Evolutionary conservation across 176 grass and related monocot genomes (phyloP).

Genomic region (Alopecurus myosuroides): DNA sequence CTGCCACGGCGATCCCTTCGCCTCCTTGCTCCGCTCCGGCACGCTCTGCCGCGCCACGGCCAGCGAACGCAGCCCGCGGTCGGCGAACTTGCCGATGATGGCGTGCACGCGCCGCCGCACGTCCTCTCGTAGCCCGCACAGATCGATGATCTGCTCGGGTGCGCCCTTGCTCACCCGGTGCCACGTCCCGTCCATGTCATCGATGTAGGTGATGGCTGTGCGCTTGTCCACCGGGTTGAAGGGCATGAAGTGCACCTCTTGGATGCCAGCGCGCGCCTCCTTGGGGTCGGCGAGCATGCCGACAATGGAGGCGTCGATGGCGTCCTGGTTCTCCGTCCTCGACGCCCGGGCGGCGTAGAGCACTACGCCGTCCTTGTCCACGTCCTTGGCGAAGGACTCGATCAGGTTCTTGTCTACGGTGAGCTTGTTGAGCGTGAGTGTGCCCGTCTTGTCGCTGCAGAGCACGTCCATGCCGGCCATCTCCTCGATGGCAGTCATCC

Average conservation of each 20-base stretch:
- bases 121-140: constrained; percentile 56
- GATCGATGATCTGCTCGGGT: constrained; percentile 76
- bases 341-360: constrained; percentile 63
- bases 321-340: constrained; percentile 74
- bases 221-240: constrained; percentile 94
- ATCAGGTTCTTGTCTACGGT: constrained; percentile 63
- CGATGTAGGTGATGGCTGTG: constrained; percentile 80
- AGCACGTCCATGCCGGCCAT: constrained; percentile 91
- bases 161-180: constrained; percentile 81
- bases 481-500: constrained; percentile 95
- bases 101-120: constrained; percentile 30
- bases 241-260: constrained; percentile 85
- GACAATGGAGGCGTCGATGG: constrained; percentile 74
- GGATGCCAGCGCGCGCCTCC: constrained; percentile 61
- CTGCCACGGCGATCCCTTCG: constrained; percentile 53
- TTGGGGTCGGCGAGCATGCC: constrained; percentile 8
- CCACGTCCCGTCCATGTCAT: constrained; percentile 41
- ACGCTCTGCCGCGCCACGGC: constrained; percentile 56
- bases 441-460: constrained; percentile 97
- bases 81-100: constrained; percentile 59
- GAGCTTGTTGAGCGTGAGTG: constrained; percentile 86
- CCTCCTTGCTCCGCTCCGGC: constrained; percentile 59
- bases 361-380: constrained; percentile 42
- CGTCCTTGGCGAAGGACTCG: constrained; percentile 49
- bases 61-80: constrained; percentile 55